Evolutionary conservation across 495 filamentous ascomycete species (phyloP).

Genomic region (Hapsidospora chrysogenum): DNA sequence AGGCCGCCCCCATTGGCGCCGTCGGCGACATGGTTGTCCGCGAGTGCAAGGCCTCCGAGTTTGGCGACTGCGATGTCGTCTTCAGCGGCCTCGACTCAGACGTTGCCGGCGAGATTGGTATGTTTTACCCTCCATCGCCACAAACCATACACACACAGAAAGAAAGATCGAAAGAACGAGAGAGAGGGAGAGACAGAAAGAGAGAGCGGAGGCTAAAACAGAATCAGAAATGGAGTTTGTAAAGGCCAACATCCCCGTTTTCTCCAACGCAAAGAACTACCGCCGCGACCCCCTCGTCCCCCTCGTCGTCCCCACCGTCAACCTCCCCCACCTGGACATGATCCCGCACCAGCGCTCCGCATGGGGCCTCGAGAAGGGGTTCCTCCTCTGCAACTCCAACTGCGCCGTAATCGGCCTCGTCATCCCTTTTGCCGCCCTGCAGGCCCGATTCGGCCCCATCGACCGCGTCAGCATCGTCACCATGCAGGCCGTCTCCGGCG

Average conservation of each 20-base stretch:
- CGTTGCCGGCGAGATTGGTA: conserved; percentile 65
- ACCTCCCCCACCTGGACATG: conserved; percentile 58
- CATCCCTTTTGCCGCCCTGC: conserved; percentile 72
- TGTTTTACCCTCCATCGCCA: conserved; percentile 5
- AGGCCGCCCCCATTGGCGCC: conserved; percentile 53
- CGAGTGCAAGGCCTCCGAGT: conserved; percentile 57
- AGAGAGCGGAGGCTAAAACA: too few relatives aligned
- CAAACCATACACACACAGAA: too few relatives aligned
- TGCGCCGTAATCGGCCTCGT: conserved; percentile 81
- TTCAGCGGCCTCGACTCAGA: conserved; percentile 78
- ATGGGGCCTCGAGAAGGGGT: conserved; percentile 53
- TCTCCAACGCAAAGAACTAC: conserved; percentile 85
- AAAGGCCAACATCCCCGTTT: conserved; percentile 59
- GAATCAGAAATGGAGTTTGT: conserved; percentile 59
- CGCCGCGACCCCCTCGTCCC: conserved; percentile 70
- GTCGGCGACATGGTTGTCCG: conserved; percentile 55
- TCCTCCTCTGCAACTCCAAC: conserved; percentile 81
- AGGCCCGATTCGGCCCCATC: conserved; percentile 58
- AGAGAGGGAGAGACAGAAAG: too few relatives aligned
- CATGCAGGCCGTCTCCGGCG: conserved; percentile 75
- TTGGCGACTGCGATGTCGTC: conserved; percentile 72
- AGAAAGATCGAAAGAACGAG: too few relatives aligned
- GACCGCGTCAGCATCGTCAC: conserved; percentile 66
- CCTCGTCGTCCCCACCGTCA: conserved; percentile 72
- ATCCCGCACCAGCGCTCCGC: conserved; percentile 60